Base-by-base conservation (phyloP, 2,329 filamentous ascomycete species). In the Ophiosphaerella korrae region DNA sequence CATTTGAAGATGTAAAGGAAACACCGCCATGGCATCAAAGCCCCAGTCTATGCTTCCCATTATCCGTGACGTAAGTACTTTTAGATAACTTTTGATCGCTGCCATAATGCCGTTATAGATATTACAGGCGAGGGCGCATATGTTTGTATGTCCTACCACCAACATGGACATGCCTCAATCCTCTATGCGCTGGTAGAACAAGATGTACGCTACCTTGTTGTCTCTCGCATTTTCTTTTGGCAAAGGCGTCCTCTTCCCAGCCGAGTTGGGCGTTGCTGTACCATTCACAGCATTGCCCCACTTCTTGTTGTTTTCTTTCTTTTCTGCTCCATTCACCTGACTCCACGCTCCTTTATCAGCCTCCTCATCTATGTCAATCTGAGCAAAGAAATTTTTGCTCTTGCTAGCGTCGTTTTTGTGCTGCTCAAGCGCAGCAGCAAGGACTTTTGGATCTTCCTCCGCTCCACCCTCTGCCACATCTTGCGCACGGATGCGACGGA, bases 171-270 rank as follows among this genome's bases (percentile, higher is more conserved):
- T 29, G 31, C 41, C 45, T 71, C 64, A 72, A 54, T 58, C 61
- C 55, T 74, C 66, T 36, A 94, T 84, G 66, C 85, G 86, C 78
- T 97, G 88, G 74, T 99, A 99, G 77, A 99, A 96, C 68, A 99
- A 78, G 60, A 99, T 85, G 76, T 99, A 99, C 3, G 94, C 94
- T 51, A 97, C 93, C 81, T 96, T 96, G 81, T 93, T 96, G 74
- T 97, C 93, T 75, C 90, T 91, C 69, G 89, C 75, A 14, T 81
- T 81, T 51, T 76, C 76, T 55, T 76, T 83, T 59, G 62, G 57
- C 43, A 73, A 78, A 84, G 81, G 77, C 80, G 75, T 75, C 78
- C 76, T 66, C 79, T 77, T 74, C 58, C 77, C 75, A 29, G 79
- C 76, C 18, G 78, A 78, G 40, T 74, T 76, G 38, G 80, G 80